Evolutionary conservation across 1,284 basidiomycete species (phyloP), one percentile per base, ranked within the genome.

Genomic region (Inonotus hispidus): DNA sequence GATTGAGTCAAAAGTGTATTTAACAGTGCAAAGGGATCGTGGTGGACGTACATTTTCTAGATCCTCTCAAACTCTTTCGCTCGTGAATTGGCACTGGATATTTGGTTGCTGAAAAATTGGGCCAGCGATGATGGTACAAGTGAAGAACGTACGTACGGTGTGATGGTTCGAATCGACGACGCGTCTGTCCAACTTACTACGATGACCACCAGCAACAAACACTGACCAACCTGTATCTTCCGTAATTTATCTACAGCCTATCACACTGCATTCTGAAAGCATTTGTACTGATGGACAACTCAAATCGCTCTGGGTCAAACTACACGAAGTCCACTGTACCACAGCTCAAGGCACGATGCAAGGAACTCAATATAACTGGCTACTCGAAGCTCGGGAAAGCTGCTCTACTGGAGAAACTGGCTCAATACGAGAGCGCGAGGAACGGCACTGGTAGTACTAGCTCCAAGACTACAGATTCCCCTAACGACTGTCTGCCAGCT

Each of bases 321-420:
- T 53, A 60, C 56, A 58, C 67, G 27, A 79, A 74, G 54, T 67
- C 84, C 1, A 86, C 82, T 3, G 82, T 87, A 8, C 70, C 82
- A 45, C 83, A 85, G 65, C 77, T 90, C 23, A 88, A 83, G 68
- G 77, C 77, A 1, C 63, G 88, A 21, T 90, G 86, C 72, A 90
- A 86, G 68, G 85, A 85, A 59, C 78, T 72, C 56, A 73, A 77
- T 21, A 73, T 90, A 21, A 68, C 74, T 38, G 84, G 84, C 0
- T 90, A 88, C 68, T 87, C 85, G 8, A 90, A 87, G 68, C 79
- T 88, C 11, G 69, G 72, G 32, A 89, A 89, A 69, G 71, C 75
- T 58, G 80, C 75, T 2, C 75, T 90, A 27, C 68, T 90, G 21
- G 74, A 78, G 63, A 85, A 78, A 67, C 73, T 88, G 11, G 59